Evolutionary conservation across 164 flowering plant species (phyloP), one percentile per base, ranked within the genome.

Genomic region (Vitis labrusca): DNA sequence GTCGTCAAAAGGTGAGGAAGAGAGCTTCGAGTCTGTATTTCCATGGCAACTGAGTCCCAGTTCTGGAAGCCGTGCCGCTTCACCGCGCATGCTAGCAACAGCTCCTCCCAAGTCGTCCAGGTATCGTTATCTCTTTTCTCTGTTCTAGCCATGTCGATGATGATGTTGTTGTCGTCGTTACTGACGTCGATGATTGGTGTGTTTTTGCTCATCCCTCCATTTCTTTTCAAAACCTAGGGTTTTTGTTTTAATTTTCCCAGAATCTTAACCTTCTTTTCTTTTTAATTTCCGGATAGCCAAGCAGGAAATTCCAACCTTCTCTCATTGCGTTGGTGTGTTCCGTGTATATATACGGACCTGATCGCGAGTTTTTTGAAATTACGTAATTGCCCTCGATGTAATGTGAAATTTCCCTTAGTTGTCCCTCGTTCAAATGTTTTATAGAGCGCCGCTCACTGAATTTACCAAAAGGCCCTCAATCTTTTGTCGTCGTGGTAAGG

Each of bases 21-120:
- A n/a, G 89, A 70, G 66, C 65, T 77, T 44, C 86, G 78, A 30
- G 76, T 72, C 71, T 84, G 90, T 12, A 95, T 64, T 73, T 93
- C 98, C 74, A 73, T 71, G 69, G 93, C 84, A 67, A 95, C 86
- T 52, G 89, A 82, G 60, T 90, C 93, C 99, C 99, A 95, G 74
- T 72, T 76, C 52, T 75, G 65, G 70, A 74, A 61, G 57, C 99
- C 99, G 65, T 95, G 84, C 2, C 97, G 88, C 32, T 88, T 84
- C 14, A 95, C 97, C 76, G 99, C 99, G 76, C 78, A 89, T 12
- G 96, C 94, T 23, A 95, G 83, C 66, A 95, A 64, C 3, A 95
- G 86, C 76, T 95, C 98, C 74, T 95, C 99, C 93, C 91, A 85
- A 2, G 97, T 93, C 6, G 87, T 87, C 99, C 99, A 95, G 13